These are phyloP conservation scores for Aspergillus bridgeri DNA, from an alignment of 495 filamentous ascomycete genomes.

Conservation along the genomic window DNA sequence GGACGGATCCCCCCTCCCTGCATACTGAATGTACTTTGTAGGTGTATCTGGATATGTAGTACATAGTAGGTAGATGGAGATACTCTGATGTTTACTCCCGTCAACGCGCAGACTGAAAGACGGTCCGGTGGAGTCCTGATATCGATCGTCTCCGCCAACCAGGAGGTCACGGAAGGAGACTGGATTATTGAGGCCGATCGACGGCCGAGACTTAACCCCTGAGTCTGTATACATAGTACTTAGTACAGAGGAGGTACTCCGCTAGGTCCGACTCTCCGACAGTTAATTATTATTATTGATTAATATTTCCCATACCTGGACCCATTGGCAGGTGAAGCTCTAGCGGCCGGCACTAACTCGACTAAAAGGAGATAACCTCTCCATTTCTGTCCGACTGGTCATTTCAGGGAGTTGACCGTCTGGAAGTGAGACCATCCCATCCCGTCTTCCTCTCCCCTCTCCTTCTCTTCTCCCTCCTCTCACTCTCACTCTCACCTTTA, in stretches of 20 bases:
- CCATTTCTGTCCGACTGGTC: background rate
- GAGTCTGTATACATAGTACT: no score
- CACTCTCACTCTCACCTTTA: background rate
- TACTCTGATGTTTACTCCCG: no score
- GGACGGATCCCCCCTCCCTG: no score
- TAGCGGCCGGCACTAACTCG: slow-evolving; percentile 6
- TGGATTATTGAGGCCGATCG: slow-evolving; percentile 23
- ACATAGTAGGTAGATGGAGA: no score
- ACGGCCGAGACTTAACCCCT: slow-evolving; percentile 15
- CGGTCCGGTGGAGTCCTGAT: background rate
- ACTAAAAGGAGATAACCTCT: background rate
- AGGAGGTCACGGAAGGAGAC: background rate
- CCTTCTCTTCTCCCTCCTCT: slow-evolving; percentile 3
- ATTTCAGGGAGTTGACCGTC: background rate
- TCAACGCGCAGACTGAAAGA: no score
- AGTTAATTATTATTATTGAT: no score
- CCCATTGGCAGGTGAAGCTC: background rate
- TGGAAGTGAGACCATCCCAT: slow-evolving; percentile 1
- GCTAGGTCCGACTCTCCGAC: no score
- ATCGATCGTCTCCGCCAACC: background rate
- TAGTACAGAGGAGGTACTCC: no score
- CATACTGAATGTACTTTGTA: no score
- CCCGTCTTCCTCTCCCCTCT: background rate
- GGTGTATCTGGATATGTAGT: no score
- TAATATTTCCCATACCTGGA: no score